Conservation (phyloP, 2,329 filamentous ascomycete genomes). For the Orbilia quercus region DNA sequence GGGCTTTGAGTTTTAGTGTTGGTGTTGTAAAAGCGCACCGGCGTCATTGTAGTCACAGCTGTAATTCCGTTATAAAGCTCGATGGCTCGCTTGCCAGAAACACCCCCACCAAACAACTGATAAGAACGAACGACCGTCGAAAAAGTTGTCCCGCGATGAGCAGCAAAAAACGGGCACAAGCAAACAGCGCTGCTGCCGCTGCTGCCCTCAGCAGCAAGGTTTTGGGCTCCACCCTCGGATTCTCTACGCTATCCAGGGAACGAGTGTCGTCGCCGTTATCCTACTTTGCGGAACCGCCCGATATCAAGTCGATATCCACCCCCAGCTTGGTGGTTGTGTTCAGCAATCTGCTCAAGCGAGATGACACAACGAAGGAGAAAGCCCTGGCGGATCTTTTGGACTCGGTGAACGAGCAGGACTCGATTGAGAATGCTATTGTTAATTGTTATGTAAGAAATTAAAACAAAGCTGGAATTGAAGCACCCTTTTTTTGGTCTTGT, state of each 20-base stretch:
- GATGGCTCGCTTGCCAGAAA: conserved; percentile 11
- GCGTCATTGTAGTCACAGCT: conserved; percentile 32
- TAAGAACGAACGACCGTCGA: conserved; percentile 1
- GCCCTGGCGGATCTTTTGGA: conserved; percentile 86
- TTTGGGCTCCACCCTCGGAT: conserved; percentile 38
- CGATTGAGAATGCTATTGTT: conserved; percentile 76
- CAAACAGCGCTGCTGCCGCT: conserved; percentile 57
- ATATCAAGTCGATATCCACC: conserved; percentile 80
- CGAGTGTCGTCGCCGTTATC: conserved; percentile 74
- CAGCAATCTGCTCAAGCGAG: conserved; percentile 92
- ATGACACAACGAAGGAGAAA: conserved; percentile 89
- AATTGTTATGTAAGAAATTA: conserved; percentile 42
- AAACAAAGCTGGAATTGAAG: conserved; percentile 60
- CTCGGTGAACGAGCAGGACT: conserved; percentile 69
- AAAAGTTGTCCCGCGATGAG: conserved; percentile 51
- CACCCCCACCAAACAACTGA: conserved; percentile 42
- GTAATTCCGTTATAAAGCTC: conserved; percentile 8
- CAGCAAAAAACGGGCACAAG: conserved; percentile 57
- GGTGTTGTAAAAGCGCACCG: conserved; percentile 44
- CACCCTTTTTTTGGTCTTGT: conserved; percentile 63
- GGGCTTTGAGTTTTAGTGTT: conserved; percentile 41
- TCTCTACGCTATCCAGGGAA: conserved; percentile 47
- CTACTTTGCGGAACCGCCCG: conserved; percentile 86
- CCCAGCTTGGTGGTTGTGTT: conserved; percentile 87
- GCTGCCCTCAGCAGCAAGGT: conserved; percentile 44